Evolutionary conservation across 495 filamentous ascomycete species (phyloP), one percentile per base, ranked within the genome.

Genomic region (Tuber indicum): DNA sequence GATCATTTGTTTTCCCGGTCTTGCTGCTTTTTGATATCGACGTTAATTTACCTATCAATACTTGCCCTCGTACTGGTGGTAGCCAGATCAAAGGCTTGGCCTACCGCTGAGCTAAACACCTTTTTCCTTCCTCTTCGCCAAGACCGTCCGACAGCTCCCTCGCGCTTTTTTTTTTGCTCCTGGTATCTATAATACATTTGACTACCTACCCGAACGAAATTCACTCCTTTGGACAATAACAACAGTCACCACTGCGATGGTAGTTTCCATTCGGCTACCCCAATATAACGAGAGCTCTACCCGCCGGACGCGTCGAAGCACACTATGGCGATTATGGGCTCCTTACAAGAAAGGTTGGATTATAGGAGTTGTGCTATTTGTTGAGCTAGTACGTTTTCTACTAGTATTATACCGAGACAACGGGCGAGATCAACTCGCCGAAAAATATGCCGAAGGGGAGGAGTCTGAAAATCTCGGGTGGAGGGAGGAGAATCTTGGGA

Each of bases 181-280:
- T 39, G 16, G 9, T 26, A 52, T 41, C 47, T 17, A 74, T 71
- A n/a, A 72, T 62, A 74, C 49, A 49, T 17, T 14, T 3, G 17
- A 5, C 43, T 58, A 32, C 26, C n/a, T n/a, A 41, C 16, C 41
- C 52, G 16, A 16, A 36, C 58, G 26, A 66, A 66, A 66, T 66
- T 66, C 58, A 8, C 58, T 66, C 58, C 58, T 32, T 66, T 69
- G 21, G 62, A 75, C 43, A 26, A 71, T 66, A 74, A 72, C 42
- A 23, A 52, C 43, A 19, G 43, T 73, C 41, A 46, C 39, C 49
- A 73, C n/a, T 32, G 44, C 5, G 23, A 82, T 82, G 81, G 77
- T 74, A n/a, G 66, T 80, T 62, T 77, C 77, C 19, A 82, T 82
- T 70, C 80, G 73, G 32, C 74, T 82, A 1, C 81, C 81, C 19